Conservation (phyloP, 768 basidiomycete species). For the Phylloporus rhodoxanthus region DNA sequence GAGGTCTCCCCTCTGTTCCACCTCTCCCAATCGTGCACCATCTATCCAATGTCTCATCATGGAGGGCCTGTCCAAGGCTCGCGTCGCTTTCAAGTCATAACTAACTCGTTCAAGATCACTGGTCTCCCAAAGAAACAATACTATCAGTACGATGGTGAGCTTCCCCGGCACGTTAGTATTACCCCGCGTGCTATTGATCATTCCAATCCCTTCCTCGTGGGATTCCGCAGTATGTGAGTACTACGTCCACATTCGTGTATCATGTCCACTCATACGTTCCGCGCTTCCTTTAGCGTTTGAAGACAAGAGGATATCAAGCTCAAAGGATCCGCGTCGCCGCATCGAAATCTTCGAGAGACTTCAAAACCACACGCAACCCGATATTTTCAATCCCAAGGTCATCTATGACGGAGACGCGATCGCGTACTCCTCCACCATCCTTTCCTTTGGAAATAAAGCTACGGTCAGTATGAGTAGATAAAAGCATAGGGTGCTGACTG, state of each 20-base stretch:
- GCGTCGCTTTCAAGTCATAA: constrained; percentile 23
- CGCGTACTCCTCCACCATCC: constrained; percentile 32
- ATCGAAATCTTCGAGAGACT: constrained; percentile 31
- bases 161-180: constrained; percentile 1
- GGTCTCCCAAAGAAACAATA: constrained; percentile 23
- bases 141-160: constrained; percentile 31
- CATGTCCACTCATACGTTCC: background rate
- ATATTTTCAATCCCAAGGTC: constrained; percentile 36
- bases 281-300: constrained; percentile 14
- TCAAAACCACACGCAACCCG: constrained; percentile 33
- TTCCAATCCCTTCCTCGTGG: constrained; percentile 5
- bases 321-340: constrained; percentile 15
- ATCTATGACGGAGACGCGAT: constrained; percentile 45
- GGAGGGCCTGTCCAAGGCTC: constrained; percentile 13
- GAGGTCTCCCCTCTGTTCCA: background rate
- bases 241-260: background rate
- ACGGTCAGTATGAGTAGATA: constrained; percentile 21
- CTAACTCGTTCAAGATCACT: constrained; percentile 31
- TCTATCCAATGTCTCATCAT: constrained; percentile 20
- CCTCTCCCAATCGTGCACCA: background rate
- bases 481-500: background rate
- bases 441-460: constrained; percentile 29
- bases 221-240: constrained; percentile 25
- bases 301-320: constrained; percentile 1
- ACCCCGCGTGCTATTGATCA: constrained; percentile 1